Evolutionary conservation across 2,329 filamentous ascomycete species (phyloP).

Genomic region (Parafenestella ontariensis): DNA sequence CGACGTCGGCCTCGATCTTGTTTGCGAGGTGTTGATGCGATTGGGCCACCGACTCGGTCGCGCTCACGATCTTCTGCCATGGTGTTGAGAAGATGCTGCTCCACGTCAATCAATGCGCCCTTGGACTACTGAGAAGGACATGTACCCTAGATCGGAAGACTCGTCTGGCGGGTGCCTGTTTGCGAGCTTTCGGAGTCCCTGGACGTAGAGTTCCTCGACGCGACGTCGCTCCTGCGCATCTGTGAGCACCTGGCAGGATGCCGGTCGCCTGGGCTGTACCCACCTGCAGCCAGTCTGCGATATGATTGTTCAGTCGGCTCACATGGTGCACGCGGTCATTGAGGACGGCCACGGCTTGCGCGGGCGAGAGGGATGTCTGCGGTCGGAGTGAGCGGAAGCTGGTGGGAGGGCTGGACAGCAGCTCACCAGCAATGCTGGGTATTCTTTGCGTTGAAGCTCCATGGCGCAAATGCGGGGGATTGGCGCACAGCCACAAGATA

Average conservation of each 20-base stretch:
- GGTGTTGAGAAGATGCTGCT: constrained; percentile 84
- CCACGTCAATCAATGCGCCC: constrained; percentile 31
- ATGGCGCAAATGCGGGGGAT: constrained; percentile 38
- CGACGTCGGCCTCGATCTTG: constrained; percentile 87
- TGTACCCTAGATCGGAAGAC: constrained; percentile 85
- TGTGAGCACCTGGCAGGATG: constrained; percentile 26
- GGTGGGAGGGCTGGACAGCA: constrained; percentile 17
- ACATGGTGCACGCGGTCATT: constrained; percentile 90
- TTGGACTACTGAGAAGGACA: constrained; percentile 12
- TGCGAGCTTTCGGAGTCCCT: constrained; percentile 80
- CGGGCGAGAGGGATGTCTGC: constrained; percentile 80
- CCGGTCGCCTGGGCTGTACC: constrained; percentile 29
- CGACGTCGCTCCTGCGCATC: constrained; percentile 80
- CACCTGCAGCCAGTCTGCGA: constrained; percentile 98
- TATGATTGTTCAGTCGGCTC: constrained; percentile 82
- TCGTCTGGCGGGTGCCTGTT: constrained; percentile 76
- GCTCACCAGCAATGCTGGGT: constrained; percentile 89
- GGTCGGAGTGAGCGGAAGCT: constrained; percentile 37
- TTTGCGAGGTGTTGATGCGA: constrained; percentile 82
- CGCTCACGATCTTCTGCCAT: constrained; percentile 85
- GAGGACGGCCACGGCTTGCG: constrained; percentile 80
- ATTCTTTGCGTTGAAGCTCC: constrained; percentile 83
- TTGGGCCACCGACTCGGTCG: constrained; percentile 79
- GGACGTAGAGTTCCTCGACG: constrained; percentile 88
- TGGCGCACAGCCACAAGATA: constrained; percentile 37